Base-by-base conservation (phyloP, 495 filamentous ascomycete genomes). In the Tricharina praecox region DNA sequence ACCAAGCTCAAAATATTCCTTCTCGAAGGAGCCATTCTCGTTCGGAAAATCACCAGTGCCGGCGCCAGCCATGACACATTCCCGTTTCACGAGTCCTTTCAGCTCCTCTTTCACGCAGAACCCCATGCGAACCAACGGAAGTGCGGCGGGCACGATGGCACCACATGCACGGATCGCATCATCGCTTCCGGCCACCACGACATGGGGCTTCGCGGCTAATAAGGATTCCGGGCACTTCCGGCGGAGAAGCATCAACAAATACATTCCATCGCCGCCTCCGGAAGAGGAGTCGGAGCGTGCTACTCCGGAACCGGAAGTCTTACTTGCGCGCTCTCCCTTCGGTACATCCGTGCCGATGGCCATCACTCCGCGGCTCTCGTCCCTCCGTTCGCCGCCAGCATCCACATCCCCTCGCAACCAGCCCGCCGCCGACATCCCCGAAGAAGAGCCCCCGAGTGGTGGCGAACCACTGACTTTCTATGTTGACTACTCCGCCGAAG, bases 241-340 rank as follows among this genome's bases (percentile, higher is more conserved):
- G 11, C 52, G 56, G 26, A 47, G 56, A 24, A 59, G 55, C 16
- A 59, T 59, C 20, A 52, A 53, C 26, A 59, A 59, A 50, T 59
- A 59, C 13, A 56, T 48, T 25, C 45, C 45, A 23, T 48, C 45
- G 10, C 45, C 45, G 23, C 45, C 58, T 5, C 40, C 48, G 1
- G 56, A 58, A 21, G 56, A 59, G 19, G 48, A 58, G 47, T 40
- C 45, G 16, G 36, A 41, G 25, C 45, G 20, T 8, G 41, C 45
- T 4, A 49, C 53, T 35, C 40, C 56, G 30, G 50, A 53, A 30
- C 15, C 43, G 23, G 43, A 4, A 11, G 19, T 23, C 40, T 15
- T 4, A 26, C 24, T 43, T 11, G 20, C 5, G 9, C 16, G 11
- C 19, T 47, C 11, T 23, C 24, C 32, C 19, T 55, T 52, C n/a